phyloP scores from a whole-genome alignment of 176 grass and related monocot genomes.

The Paspalum notatum region DNA sequence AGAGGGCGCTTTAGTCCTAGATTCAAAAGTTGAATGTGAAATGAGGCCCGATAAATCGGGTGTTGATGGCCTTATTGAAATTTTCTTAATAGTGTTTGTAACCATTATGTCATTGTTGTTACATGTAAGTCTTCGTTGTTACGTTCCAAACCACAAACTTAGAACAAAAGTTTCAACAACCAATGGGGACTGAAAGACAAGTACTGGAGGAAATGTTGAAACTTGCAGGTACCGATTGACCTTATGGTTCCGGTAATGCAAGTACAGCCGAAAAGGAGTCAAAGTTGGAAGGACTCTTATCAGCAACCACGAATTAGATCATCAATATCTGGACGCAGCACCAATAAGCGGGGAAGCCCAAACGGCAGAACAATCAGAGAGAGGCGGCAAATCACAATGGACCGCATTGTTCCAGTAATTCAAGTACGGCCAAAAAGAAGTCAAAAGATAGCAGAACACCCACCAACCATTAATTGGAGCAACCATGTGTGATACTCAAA shows the following conservation, averaged over 20 bases:
- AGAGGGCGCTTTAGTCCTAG: background rate
- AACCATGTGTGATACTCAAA: background rate
- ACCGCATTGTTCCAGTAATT: slow-evolving; percentile 1
- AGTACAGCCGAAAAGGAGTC: slow-evolving; percentile 9
- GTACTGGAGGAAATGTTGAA: slow-evolving; percentile 17
- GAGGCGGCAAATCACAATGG: background rate
- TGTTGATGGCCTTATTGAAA: background rate
- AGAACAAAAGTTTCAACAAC: background rate
- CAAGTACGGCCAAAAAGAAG: slow-evolving; percentile 13
- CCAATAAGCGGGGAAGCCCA: background rate
- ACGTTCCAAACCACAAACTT: background rate
- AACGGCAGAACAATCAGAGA: slow-evolving; percentile 1
- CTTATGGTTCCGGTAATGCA: slow-evolving; percentile 6
- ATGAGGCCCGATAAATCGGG: background rate
- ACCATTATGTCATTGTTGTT: background rate
- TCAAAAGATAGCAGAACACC: slow-evolving; percentile 25
- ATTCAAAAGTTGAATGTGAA: background rate
- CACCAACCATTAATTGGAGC: slow-evolving; percentile 3
- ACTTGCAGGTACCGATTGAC: background rate
- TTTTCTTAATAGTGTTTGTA: background rate
- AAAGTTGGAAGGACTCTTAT: slow-evolving; percentile 12
- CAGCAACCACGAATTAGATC: background rate
- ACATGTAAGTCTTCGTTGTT: background rate
- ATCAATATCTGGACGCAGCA: background rate
- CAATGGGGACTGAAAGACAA: slow-evolving; percentile 30